Evolutionary conservation across 176 grass and related monocot species (phyloP).

Genomic region (Areca catechu): DNA sequence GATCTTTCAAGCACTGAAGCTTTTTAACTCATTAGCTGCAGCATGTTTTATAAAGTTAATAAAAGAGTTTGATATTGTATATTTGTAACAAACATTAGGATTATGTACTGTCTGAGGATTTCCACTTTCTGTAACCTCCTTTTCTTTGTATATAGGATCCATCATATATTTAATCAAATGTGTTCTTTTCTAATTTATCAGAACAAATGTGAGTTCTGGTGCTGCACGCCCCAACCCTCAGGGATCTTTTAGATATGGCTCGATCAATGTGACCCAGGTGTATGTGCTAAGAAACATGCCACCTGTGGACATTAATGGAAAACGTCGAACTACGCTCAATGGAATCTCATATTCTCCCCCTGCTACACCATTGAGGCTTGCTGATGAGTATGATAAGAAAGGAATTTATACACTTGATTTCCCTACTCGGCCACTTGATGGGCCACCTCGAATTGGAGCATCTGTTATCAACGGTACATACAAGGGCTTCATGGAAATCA

Average conservation of each 20-base stretch:
- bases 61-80: too few species aligned
- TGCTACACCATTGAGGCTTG: conserved; percentile 68
- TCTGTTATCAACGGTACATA: conserved; percentile 81
- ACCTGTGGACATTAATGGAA: conserved; percentile 53
- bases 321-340: conserved; percentile 59
- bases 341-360: conserved; percentile 68
- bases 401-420: conserved; percentile 76
- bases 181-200: conserved; percentile 6
- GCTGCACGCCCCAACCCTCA: conserved; percentile 96
- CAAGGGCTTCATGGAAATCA: conserved; percentile 82
- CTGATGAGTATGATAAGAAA: conserved; percentile 53
- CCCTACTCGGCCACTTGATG: conserved; percentile 52
- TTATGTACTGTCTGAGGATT: too few species aligned
- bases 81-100: too few species aligned
- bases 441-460: conserved; percentile 31
- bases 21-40: too few species aligned
- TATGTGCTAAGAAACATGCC: conserved; percentile 72
- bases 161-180: too few species aligned
- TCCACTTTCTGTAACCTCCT: too few species aligned
- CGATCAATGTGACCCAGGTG: conserved; percentile 78
- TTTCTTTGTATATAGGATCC: too few species aligned
- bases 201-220: conserved; percentile 75
- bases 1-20: too few species aligned
- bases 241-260: conserved; percentile 86
- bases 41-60: too few species aligned